Base-by-base conservation (phyloP, 495 filamentous ascomycete genomes). In the Penicillium soppii region DNA sequence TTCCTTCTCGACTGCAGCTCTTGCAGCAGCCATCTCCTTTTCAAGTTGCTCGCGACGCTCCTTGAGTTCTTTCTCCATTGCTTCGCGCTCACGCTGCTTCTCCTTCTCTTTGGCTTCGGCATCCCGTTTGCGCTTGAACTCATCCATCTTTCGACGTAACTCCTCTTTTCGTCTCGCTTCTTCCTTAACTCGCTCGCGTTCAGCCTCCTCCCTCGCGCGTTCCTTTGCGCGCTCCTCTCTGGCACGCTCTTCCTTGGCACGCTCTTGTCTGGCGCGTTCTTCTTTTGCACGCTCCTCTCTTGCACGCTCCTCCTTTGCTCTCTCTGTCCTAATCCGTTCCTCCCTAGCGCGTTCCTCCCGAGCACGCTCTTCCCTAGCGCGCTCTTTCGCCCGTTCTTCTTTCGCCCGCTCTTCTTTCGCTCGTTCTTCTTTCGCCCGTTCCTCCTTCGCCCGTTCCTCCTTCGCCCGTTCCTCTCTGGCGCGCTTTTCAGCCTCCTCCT, bases 131-230 rank as follows among this genome's bases (percentile, higher is more conserved):
- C 62, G 62, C 57, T 84, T 86, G 47, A 78, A 83, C 27, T 85
- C 85, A 38, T 88, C 84, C 60, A 80, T 82, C 56, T 82, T 84
- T 6, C 82, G 78, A 5, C 82, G 64, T 19, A 74, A 58, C 29
- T 77, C 71, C 50, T 72, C 67, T 61, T 73, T 77, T 36, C 63
- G 71, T 57, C 66, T 69, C 46, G 84, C 83, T 54, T 92, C 89
- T 62, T 91, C 87, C 46, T 82, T 72, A 3, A 84, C 88, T 53
- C 78, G 86, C 57, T 90, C 85, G 84, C 85, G 88, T 7, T 78
- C 77, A 7, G 74, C 78, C 49, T 74, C 80, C 19, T 60, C 69
- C 39, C 66, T 58, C 25, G 49, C 67, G 25, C 51, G 48, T 52
- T 44, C 49, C 43, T 46, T 46, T 32, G 56, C 44, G 21, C 47